phyloP scores from a whole-genome alignment of 257 asterid species.

The Solanum dulcamara region DNA sequence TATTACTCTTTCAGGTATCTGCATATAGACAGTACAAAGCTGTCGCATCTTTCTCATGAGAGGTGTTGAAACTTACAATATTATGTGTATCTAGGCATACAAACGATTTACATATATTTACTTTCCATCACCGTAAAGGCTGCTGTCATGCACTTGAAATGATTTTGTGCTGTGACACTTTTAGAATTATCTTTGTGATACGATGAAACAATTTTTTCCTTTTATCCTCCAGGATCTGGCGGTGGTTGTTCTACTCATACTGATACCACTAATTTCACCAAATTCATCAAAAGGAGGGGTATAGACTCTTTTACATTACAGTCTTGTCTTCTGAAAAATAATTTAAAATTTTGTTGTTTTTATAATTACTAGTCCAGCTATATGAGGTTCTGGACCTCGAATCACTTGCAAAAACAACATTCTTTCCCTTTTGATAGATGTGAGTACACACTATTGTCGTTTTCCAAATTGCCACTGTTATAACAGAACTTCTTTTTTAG shows the following conservation, averaged over 20 bases:
- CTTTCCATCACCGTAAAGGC: not conserved
- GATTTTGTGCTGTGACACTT: not conserved
- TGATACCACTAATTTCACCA: slow-evolving; percentile 96
- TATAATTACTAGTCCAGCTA: not conserved
- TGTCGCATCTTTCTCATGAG: not conserved
- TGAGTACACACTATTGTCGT: not conserved
- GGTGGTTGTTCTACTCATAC: slow-evolving; percentile 96
- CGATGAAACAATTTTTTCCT: slow-evolving; percentile 5
- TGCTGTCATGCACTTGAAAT: not conserved
- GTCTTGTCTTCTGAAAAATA: not conserved
- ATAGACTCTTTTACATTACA: slow-evolving; percentile 5
- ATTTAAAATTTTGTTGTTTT: not conserved
- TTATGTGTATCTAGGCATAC: not conserved
- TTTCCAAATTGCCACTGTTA: not conserved
- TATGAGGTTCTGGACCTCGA: not conserved
- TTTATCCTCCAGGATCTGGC: slow-evolving; percentile 69
- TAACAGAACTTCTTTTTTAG: slow-evolving; percentile 20
- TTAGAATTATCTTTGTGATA: not conserved
- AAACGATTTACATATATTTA: not conserved
- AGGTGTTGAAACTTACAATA: not conserved
- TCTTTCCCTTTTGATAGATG: not conserved
- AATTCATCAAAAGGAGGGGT: slow-evolving; percentile 99
- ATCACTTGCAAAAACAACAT: not conserved
- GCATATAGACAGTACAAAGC: not conserved
- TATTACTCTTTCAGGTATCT: slow-evolving; percentile 90